These are phyloP conservation scores for Hanseniaspora taiwanica DNA, from an alignment of 805 yeast species.

Conservation along the genomic window DNA sequence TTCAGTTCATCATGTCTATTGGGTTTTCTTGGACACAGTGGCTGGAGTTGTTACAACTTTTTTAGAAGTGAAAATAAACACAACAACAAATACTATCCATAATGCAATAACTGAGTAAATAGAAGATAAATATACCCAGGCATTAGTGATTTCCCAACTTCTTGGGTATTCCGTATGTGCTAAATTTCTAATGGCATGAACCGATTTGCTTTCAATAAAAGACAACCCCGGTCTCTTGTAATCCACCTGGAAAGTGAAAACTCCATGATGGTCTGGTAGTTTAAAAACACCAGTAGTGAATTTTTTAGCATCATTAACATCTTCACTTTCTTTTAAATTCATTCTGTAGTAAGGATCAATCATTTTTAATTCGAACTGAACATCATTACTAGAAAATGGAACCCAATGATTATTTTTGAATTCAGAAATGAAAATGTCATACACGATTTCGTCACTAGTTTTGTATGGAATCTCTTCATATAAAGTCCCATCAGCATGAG, in stretches of 20 bases:
- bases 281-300: slow-evolving; percentile 43
- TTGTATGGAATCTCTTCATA: slow-evolving; percentile 45
- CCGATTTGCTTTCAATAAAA: slow-evolving; percentile 48
- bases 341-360: slow-evolving; percentile 91
- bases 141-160: slow-evolving; percentile 83
- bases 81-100: slow-evolving; percentile 66
- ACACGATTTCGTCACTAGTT: slow-evolving; percentile 58
- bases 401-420: slow-evolving; percentile 27
- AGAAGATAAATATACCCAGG: slow-evolving; percentile 80
- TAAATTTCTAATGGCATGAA: slow-evolving; percentile 79
- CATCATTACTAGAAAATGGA: slow-evolving; percentile 48
- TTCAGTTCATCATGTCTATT: not conserved
- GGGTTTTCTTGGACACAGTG: slow-evolving; percentile 1
- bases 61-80: slow-evolving; percentile 31
- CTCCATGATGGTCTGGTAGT: slow-evolving; percentile 93
- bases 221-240: slow-evolving; percentile 69
- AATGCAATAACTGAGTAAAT: slow-evolving; percentile 55
- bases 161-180: slow-evolving; percentile 93
- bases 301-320: slow-evolving; percentile 30
- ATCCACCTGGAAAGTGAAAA: slow-evolving; percentile 73
- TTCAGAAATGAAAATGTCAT: slow-evolving; percentile 33
- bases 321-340: slow-evolving; percentile 35
- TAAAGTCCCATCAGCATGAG: slow-evolving; percentile 29
- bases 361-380: slow-evolving; percentile 80
- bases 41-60: slow-evolving; percentile 1